Conservation (phyloP, 2,329 filamentous ascomycete genomes). For the Epichloe gansuensis region DNA sequence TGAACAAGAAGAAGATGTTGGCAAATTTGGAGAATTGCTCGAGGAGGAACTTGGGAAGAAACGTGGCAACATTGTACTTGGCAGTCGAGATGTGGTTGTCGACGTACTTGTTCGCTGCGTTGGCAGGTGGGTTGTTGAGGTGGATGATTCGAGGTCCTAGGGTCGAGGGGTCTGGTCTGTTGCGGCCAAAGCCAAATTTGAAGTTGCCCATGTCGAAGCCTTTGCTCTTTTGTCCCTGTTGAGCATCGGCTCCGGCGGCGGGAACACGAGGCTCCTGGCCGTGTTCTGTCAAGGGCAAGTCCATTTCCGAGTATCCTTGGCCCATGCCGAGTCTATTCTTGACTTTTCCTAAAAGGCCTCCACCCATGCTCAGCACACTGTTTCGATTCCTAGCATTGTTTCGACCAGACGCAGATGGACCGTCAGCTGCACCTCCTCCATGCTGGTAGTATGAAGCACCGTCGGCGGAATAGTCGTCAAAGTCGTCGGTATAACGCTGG, state of each 20-base stretch:
- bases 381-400: constrained; percentile 63
- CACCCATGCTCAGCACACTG: constrained; percentile 76
- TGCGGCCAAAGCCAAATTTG: constrained; percentile 81
- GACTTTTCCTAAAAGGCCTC: constrained; percentile 72
- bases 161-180: constrained; percentile 78
- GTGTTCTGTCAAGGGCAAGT: constrained; percentile 80
- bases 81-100: constrained; percentile 96
- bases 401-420: constrained; percentile 29
- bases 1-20: constrained; percentile 99
- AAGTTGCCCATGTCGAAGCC: constrained; percentile 62
- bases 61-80: constrained; percentile 91
- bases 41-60: constrained; percentile 91
- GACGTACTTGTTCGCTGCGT: constrained; percentile 76
- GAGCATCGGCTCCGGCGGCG: constrained; percentile 32
- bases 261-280: constrained; percentile 26
- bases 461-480: constrained; percentile 71
- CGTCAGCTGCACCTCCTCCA: constrained; percentile 48
- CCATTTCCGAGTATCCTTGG: constrained; percentile 91
- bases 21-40: constrained; percentile 99
- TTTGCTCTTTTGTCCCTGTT: constrained; percentile 32
- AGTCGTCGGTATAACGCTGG: constrained; percentile 77
- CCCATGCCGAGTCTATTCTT: constrained; percentile 88
- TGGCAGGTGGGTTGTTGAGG: constrained; percentile 91
- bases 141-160: constrained; percentile 86
- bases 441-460: constrained; percentile 74